Evolutionary conservation across 1,139 yeast genomes (phyloP).

Genomic region (Pichia sp.): DNA sequence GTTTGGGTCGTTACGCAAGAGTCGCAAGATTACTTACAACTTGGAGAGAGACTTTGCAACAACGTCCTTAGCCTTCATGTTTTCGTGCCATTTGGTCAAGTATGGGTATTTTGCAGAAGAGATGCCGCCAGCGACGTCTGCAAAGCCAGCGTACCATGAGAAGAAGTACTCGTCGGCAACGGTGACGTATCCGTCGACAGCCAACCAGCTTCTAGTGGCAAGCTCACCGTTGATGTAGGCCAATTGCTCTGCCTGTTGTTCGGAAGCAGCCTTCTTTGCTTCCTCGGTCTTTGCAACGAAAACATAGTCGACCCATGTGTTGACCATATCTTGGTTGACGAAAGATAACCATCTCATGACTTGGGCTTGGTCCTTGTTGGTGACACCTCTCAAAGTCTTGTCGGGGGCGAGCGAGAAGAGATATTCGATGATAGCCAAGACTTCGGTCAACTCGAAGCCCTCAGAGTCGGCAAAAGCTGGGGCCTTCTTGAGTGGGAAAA

Average conservation of each 20-base stretch:
- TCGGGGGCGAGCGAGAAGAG: constrained; percentile 20
- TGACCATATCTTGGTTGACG: constrained; percentile 27
- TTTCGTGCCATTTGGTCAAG: not conserved
- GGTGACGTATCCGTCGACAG: constrained; percentile 6
- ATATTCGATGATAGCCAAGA: constrained; percentile 29
- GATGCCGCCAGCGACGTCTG: constrained; percentile 3
- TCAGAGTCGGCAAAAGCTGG: constrained; percentile 32
- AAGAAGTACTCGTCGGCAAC: constrained; percentile 8
- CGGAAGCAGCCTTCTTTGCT: not conserved
- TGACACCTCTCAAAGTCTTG: constrained; percentile 22
- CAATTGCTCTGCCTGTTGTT: not conserved
- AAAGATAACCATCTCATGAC: constrained; percentile 29
- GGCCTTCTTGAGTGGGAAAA: constrained; percentile 32
- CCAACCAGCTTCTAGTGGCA: constrained; percentile 4
- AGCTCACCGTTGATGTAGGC: constrained; percentile 5
- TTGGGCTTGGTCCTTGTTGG: constrained; percentile 27
- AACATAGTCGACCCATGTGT: constrained; percentile 4
- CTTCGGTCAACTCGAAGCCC: constrained; percentile 29
- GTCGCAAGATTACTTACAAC: not conserved
- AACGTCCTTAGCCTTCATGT: constrained; percentile 1
- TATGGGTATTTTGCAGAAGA: constrained; percentile 1
- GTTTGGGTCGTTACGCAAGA: too few relatives aligned
- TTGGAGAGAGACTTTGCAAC: constrained; percentile 1
- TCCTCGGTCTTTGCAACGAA: constrained; percentile 2
- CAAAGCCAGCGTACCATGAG: not conserved